Base-by-base conservation (phyloP, 805 yeast genomes). In the Cyberlindnera meyerae region DNA sequence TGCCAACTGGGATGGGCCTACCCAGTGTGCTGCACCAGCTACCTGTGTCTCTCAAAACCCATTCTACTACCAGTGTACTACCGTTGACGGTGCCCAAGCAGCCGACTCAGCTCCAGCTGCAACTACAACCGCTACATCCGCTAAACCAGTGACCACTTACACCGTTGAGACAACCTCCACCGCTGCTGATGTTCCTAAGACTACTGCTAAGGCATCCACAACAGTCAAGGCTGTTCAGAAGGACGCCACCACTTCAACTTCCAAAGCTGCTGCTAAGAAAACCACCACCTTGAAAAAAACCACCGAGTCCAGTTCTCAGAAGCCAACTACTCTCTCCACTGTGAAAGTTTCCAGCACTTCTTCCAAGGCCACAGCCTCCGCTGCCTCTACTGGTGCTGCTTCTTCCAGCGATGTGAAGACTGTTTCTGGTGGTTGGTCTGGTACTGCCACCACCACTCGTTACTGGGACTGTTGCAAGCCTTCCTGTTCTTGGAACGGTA, bases 41-140 rank as follows among this genome's bases (percentile, higher is more conserved):
- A 38, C 38, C 17, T 57, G 60, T 40, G 33, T 33, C 28, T 40
- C 51, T 3, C 43, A 45, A 32, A 51, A 52, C 34, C 44, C 45
- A 21, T 53, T 33, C 45, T 55, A 20, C 22, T 20, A 8, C 22
- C 22, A 20, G 22, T 20, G 22, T 20, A 20, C 22, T 9, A 20
- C 22, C 22, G 9, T 20, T 20, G 22, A 55, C 22, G 22, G 22
- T 20, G 22, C 22, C 22, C 9, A 7, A 8, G 22, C 22, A 7
- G 22, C 22, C 9, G 22, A 7, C 9, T 9, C 22, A 8, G 22
- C 22, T 9, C 22, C n/a, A n/a, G n/a, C n/a, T n/a, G n/a, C n/a
- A n/a, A n/a, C n/a, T n/a, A n/a, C n/a, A n/a, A n/a, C n/a, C n/a
- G n/a, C n/a, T n/a, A n/a, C n/a, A n/a, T n/a, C n/a, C n/a, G n/a